These are phyloP conservation scores for Zygoascus bituminiphila DNA, from an alignment of 805 yeast genomes.

Conservation along the genomic window DNA sequence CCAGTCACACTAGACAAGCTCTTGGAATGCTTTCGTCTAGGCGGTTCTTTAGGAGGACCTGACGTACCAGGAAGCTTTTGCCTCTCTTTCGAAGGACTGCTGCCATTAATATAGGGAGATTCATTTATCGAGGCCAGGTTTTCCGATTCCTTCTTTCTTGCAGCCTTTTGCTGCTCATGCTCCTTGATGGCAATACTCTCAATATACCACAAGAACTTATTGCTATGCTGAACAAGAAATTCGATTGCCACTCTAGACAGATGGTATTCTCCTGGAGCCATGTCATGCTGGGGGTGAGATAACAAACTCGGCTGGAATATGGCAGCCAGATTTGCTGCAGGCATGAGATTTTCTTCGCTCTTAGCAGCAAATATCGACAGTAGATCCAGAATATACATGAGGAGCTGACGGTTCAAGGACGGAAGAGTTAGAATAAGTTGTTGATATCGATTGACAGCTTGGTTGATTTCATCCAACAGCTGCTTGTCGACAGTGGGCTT, in stretches of 20 bases:
- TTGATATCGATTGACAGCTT: constrained; percentile 65
- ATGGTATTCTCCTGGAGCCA: constrained; percentile 87
- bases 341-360: constrained; percentile 75
- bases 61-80: neutral
- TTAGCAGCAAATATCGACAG: constrained; percentile 77
- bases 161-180: constrained; percentile 18
- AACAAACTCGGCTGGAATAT: constrained; percentile 95
- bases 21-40: constrained; percentile 23
- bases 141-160: neutral
- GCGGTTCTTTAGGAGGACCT: neutral
- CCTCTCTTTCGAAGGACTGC: too few relatives aligned
- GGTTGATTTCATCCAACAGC: constrained; percentile 21
- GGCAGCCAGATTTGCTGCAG: constrained; percentile 87
- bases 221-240: constrained; percentile 79
- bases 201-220: constrained; percentile 54
- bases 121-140: neutral
- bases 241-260: constrained; percentile 79
- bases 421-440: constrained; percentile 62
- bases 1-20: constrained; percentile 23
- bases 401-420: constrained; percentile 65
- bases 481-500: constrained; percentile 1
- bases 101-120: constrained; percentile 1
- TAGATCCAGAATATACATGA: constrained; percentile 80
- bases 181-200: constrained; percentile 27
- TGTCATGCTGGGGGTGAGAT: constrained; percentile 86